phyloP scores from a whole-genome alignment of 75 land plant genomes.

The Pseudotsuga menziesii region DNA sequence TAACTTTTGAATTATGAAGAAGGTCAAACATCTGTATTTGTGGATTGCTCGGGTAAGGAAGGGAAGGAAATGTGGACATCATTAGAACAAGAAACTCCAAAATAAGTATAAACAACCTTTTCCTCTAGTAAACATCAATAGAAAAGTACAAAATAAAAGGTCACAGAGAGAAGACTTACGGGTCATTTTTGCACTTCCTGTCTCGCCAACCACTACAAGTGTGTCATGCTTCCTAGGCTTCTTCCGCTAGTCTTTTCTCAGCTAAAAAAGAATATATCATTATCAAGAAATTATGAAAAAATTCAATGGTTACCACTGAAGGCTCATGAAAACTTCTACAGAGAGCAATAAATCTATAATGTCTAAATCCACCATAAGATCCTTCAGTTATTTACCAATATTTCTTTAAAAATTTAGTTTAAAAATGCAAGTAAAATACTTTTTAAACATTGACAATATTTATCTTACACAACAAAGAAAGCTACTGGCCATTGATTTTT shows the following conservation, averaged over 20 bases:
- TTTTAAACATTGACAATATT: not conserved
- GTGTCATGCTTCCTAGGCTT: constrained; percentile 60
- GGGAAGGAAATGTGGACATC: not conserved
- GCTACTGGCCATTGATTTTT: not conserved
- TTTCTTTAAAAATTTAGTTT: not conserved
- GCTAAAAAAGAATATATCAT: constrained; percentile 27
- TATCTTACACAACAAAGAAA: not conserved
- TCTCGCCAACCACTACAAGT: constrained; percentile 86
- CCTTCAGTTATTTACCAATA: not conserved
- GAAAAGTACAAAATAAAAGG: not conserved
- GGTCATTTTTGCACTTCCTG: constrained; percentile 96
- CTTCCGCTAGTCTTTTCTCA: constrained; percentile 56
- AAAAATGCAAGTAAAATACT: not conserved
- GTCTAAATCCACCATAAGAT: not conserved
- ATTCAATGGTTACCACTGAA: not conserved
- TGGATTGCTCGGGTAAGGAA: not conserved
- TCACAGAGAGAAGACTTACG: constrained; percentile 48
- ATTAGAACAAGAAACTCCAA: not conserved
- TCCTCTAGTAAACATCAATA: not conserved
- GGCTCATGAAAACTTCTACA: not conserved
- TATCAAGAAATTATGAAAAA: not conserved
- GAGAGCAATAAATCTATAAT: not conserved
- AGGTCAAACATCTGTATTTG: too few species aligned
- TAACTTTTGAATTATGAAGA: too few species aligned
- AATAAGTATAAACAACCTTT: not conserved